Percentiles rank a stretch among this genome's conserved stretches.
phyloP scores from a whole-genome alignment of 73 alveolate species.

The Paramecium primaurelia region DNA sequence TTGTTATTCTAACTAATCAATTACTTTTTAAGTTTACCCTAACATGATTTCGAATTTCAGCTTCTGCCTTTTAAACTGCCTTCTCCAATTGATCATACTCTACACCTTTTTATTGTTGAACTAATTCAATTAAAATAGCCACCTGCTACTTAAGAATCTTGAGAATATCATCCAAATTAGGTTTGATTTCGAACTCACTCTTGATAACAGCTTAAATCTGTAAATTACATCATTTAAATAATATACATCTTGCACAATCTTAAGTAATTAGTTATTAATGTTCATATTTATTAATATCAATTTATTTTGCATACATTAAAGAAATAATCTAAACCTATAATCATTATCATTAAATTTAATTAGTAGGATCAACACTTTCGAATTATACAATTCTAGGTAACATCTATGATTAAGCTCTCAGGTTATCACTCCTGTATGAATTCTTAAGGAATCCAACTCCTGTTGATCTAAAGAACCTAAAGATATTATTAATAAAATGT shows the following conservation, averaged over 20 bases:
- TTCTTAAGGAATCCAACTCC: conserved; percentile 30
- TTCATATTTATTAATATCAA: not conserved
- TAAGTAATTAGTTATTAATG: conserved; percentile 2
- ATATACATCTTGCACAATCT: not conserved
- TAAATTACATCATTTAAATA: not conserved
- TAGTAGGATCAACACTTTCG: not conserved
- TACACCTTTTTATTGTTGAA: not conserved
- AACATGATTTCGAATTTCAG: conserved; percentile 1
- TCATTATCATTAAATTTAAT: not conserved
- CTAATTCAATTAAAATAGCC: not conserved
- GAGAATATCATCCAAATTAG: not conserved
- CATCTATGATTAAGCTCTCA: conserved; percentile 27
- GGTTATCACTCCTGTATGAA: not conserved
- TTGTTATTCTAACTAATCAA: not conserved
- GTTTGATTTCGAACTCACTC: not conserved
- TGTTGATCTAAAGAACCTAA: conserved; percentile 20
- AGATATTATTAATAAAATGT: not conserved
- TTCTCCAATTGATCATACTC: not conserved
- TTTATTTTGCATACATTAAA: not conserved
- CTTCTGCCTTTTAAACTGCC: conserved; percentile 18
- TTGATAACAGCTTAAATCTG: not conserved
- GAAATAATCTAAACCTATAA: not conserved
- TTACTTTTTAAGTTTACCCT: not conserved
- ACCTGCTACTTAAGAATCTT: not conserved
- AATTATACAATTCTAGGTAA: not conserved